Conservation (phyloP, 2,329 filamentous ascomycete species). For the Stemphylium vesicarium region DNA sequence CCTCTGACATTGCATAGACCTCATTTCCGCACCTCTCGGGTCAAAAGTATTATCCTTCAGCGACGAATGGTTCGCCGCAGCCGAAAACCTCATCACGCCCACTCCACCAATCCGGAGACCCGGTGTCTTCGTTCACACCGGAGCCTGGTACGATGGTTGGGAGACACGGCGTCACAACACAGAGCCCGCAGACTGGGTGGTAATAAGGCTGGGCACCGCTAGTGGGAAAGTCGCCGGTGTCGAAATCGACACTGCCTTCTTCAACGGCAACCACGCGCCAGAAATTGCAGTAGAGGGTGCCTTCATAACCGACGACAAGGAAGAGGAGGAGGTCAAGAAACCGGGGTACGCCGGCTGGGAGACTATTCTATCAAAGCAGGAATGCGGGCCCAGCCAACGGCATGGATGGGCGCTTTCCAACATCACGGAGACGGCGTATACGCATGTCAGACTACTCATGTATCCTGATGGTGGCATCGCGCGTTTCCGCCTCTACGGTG, state of each 20-base stretch:
- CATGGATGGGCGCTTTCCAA: constrained; percentile 73
- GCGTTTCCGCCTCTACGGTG: constrained; percentile 77
- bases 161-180: constrained; percentile 67
- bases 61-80: constrained; percentile 68
- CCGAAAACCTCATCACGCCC: constrained; percentile 64
- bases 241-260: constrained; percentile 82
- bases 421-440: constrained; percentile 69
- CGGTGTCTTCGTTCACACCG: constrained; percentile 65
- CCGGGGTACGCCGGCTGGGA: constrained; percentile 64
- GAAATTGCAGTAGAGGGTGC: constrained; percentile 79
- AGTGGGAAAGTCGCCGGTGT: constrained; percentile 75
- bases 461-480: constrained; percentile 86
- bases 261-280: constrained; percentile 82
- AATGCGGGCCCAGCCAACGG: constrained; percentile 75
- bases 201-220: constrained; percentile 65
- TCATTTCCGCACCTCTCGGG: constrained; percentile 60
- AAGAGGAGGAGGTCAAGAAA: constrained; percentile 66
- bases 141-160: constrained; percentile 71
- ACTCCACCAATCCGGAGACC: constrained; percentile 62
- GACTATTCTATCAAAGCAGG: constrained; percentile 70
- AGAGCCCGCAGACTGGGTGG: constrained; percentile 64
- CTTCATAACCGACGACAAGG: constrained; percentile 61
- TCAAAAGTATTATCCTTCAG: constrained; percentile 62
- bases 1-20: constrained; percentile 45
- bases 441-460: constrained; percentile 82